phyloP scores from a whole-genome alignment of 352 stramenopile species.

The Globisporangium heterothallicum region DNA sequence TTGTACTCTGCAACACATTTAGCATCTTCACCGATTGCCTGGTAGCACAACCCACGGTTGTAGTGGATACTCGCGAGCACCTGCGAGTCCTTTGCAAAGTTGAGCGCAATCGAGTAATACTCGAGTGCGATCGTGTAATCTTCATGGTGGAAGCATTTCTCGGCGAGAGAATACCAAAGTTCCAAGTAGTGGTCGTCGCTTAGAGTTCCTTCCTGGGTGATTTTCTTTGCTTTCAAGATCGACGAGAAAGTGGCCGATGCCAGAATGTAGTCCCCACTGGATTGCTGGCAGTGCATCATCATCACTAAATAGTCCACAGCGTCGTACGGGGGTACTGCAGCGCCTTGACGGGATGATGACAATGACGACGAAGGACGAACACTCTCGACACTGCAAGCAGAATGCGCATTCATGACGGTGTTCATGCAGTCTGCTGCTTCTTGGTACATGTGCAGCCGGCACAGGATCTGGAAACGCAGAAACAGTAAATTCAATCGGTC shows the following conservation, averaged over 20 bases:
- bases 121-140: conserved; percentile 58
- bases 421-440: conserved; percentile 50
- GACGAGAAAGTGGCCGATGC: conserved; percentile 41
- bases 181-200: conserved; percentile 49
- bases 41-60: conserved; percentile 51
- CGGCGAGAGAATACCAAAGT: conserved; percentile 42
- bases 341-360: background rate
- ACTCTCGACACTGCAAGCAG: conserved; percentile 9
- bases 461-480: conserved; percentile 59
- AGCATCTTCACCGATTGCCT: conserved; percentile 37
- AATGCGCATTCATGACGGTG: conserved; percentile 28
- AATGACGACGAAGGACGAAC: background rate
- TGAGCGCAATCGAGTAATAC: conserved; percentile 51
- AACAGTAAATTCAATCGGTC: conserved; percentile 50
- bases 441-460: conserved; percentile 38
- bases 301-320: conserved; percentile 49
- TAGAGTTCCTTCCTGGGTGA: conserved; percentile 26
- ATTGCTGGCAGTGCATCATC: conserved; percentile 62
- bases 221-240: conserved; percentile 27
- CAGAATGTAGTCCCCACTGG: conserved; percentile 45
- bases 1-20: conserved; percentile 64
- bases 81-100: conserved; percentile 61
- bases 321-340: conserved; percentile 23
- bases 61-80: conserved; percentile 48
- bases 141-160: conserved; percentile 65